These are phyloP conservation scores for Cynara cardunculus DNA, from an alignment of 129 eudicot genomes.

Conservation along the genomic window DNA sequence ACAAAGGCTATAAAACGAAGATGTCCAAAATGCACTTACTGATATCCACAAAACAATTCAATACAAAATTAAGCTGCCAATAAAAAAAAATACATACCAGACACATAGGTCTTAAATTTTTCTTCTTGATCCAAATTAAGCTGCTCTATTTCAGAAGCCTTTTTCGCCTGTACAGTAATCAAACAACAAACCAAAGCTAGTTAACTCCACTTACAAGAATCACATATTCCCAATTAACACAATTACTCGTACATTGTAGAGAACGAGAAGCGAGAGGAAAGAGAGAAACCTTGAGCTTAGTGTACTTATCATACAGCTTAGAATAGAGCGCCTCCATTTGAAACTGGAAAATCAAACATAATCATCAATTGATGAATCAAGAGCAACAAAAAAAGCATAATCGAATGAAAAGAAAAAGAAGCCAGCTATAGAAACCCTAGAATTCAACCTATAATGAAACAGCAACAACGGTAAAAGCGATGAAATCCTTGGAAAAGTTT, in stretches of 20 bases:
- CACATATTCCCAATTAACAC: neutral
- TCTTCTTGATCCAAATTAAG: constrained; percentile 47
- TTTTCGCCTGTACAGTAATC: constrained; percentile 30
- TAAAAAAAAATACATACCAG: constrained; percentile 30
- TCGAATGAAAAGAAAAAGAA: neutral
- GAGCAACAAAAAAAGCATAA: neutral
- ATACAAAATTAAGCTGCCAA: neutral
- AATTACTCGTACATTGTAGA: neutral
- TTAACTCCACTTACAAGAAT: neutral
- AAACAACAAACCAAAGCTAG: neutral
- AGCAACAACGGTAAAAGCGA: neutral
- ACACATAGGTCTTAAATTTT: constrained; percentile 41
- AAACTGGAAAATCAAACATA: constrained; percentile 1
- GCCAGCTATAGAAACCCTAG: neutral
- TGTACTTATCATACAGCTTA: constrained; percentile 66
- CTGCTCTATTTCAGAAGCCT: constrained; percentile 36
- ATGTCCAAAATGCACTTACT: neutral
- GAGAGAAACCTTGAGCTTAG: constrained; percentile 49
- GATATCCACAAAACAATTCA: neutral
- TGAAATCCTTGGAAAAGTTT: neutral
- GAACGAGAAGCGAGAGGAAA: neutral
- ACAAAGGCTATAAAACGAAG: neutral
- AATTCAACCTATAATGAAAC: neutral
- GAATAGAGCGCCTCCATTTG: constrained; percentile 57
- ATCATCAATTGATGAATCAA: neutral